Base-by-base conservation (phyloP, 2,329 filamentous ascomycete genomes). In the Claviceps digitariae region DNA sequence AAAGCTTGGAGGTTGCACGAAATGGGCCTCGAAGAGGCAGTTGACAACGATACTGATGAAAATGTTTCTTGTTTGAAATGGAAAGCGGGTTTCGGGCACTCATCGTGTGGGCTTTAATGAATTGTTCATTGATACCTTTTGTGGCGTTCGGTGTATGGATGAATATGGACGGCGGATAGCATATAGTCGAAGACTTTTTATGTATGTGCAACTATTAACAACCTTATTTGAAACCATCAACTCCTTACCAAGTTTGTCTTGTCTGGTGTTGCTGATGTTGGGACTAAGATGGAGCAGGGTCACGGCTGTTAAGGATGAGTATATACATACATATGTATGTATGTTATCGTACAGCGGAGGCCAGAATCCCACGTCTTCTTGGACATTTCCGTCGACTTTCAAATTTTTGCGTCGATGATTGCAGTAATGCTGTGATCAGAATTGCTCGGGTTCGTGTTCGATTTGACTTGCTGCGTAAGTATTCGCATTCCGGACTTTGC, bases 1-100 rank as follows among this genome's bases (percentile, higher is more conserved):
- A 68, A 54, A 54, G 49, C 21, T 23, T 23, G 5, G 44, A 53
- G 34, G 45, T 21, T n/a, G 23, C 40, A 25, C 36, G 34, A 53
- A 21, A 45, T 13, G 34, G n/a, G 36, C 21, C 44, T 40, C 27
- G 38, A 29, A n/a, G 2, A 23, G 29, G 21, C 38, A 48, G 21
- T 17, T 43, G 25, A 45, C 7, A n/a, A 29, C 23, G 44, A 9
- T n/a, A 25, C 8, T 27, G 44, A 29, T 2, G 44, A 17, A 23
- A 10, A 17, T 27, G 23, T 10, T 29, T 13, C 25, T 46, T 46
- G 17, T 21, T 29, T 29, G 27, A 29, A 25, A 31, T 21, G 25
- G 23, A 12, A 50, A 29, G 34, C 21, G 47, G 31, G 17, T 40
- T 34, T 40, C 8, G 4, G 13, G 23, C 12, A n/a, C 25, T 41